Base-by-base conservation (phyloP, 1,284 basidiomycete genomes). In the Irpex sp. region DNA sequence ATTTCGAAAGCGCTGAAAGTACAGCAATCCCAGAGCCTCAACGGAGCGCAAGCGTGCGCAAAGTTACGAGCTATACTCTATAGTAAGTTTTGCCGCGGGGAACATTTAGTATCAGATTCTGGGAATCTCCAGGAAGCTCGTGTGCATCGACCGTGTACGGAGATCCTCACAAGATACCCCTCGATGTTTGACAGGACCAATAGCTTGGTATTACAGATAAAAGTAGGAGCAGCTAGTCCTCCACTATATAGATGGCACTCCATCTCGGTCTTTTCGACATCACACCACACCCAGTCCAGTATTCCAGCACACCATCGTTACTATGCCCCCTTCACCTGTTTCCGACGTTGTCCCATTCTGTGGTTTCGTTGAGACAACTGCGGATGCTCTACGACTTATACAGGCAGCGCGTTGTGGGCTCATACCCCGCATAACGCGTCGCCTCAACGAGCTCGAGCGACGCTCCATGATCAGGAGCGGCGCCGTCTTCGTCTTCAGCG, bases 401-500 rank as follows among this genome's bases (percentile, higher is more conserved):
- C 85, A 92, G 74, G 90, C 89, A 31, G 90, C 90, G 60, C 81
- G 87, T 55, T 83, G 87, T 67, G 89, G 89, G 19, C 76, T 87
- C 61, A 84, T 92, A 59, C 88, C 90, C 37, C 85, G 90, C 60
- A 89, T 93, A 66, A 89, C 88, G 17, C 84, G 92, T 46, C 84
- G 92, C 4, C 79, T 93, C 63, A 90, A 91, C 71, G 90, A 93
- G 69, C 82, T 86, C 26, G 91, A 94, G 69, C 82, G 87, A 46
- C 76, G 86, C 59, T 81, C 83, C 5, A 87, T 90, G 81, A 90
- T 94, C 72, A 81, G 83, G 66, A 89, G 88, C 61, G 92, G 92
- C n/a, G 84, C 89, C 8, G 85, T 93, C 33, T 94, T 93, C 71
- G 88, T 93, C 57, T 94, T 93, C 76, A 87, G 84, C 69, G 91